Base-by-base conservation (phyloP, 179 eudicot species). In the Monotropa hypopitys region DNA sequence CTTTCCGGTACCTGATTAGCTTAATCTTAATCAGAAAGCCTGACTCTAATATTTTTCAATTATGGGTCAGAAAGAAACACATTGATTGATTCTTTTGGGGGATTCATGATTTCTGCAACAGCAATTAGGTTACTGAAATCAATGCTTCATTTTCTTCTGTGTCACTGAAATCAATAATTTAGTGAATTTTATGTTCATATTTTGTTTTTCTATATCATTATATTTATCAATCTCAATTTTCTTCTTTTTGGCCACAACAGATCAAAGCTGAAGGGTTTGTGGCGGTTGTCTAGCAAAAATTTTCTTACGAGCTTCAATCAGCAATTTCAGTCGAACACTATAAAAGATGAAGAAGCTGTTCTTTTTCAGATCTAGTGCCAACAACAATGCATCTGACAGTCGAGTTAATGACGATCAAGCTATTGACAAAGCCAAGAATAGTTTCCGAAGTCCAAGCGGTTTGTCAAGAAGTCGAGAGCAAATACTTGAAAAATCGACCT, bases 281-380 rank as follows among this genome's bases (percentile, higher is more conserved):
- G 56, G 11, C 23, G 51, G 33, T 15, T n/a, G 26, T 57, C 63
- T 57, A 21, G 63, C 63, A 57, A 70, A 33, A 62, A 0, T 28
- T 77, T n/a, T 76, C 75, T 61, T 75, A 80, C 82, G 83, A 70
- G 43, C 72, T 77, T 73, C 15, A 59, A 71, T 53, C 49, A 20
- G 32, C 35, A 68, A 43, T n/a, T 50, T 45, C 21, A 62, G 61
- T 47, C 30, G 72, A 30, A 18, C 18, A 2, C 32, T 15, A 35
- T 28, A 61, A 62, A 73, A 79, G 75, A 85, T 85, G 89, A 91
- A 87, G 87, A 91, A 84, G 73, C 77, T 88, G 35, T 91, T 89
- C 84, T 88, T 83, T 76, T 91, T 89, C 73, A 79, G 85, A 82
- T 85, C 85, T 65, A 74, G 75, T 73, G 87, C 76, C 65, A 76